Percentiles rank a stretch among this genome's conserved stretches.
These are phyloP conservation scores for Phytophthora lateralis DNA, from an alignment of 352 stramenopile genomes.

Conservation along the genomic window DNA sequence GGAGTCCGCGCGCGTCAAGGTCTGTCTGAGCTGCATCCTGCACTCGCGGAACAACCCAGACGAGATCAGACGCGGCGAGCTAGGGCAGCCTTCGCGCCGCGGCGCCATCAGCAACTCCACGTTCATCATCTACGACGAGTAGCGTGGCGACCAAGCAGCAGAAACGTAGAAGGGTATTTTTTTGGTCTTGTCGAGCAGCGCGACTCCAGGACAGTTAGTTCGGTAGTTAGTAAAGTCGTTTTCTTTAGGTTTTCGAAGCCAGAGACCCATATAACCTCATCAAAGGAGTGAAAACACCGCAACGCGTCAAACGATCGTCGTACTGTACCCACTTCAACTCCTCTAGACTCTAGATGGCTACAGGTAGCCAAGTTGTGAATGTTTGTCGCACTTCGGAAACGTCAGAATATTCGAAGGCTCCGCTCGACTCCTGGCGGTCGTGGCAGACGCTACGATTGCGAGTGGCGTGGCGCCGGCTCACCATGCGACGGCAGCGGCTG, in stretches of 20 bases:
- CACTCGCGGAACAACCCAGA: conserved; percentile 69
- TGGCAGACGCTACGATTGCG: background rate
- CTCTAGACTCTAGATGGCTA: conserved; percentile 1
- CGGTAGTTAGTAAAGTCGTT: conserved; percentile 21
- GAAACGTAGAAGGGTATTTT: conserved; percentile 5
- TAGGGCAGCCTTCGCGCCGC: conserved; percentile 30
- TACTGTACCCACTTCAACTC: background rate
- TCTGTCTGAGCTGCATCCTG: conserved; percentile 81
- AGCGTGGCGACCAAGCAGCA: background rate
- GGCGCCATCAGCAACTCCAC: conserved; percentile 62
- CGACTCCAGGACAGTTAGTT: conserved; percentile 9
- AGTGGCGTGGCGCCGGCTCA: conserved; percentile 4
- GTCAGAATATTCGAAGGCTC: background rate
- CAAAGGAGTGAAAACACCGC: conserved; percentile 8
- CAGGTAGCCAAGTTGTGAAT: conserved; percentile 20
- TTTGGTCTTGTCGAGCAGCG: background rate
- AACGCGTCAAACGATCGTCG: background rate
- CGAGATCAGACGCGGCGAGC: conserved; percentile 44
- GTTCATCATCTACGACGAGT: conserved; percentile 74
- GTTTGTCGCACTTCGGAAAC: background rate
- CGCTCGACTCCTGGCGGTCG: background rate
- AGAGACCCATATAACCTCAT: conserved; percentile 22
- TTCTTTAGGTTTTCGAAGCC: conserved; percentile 11
- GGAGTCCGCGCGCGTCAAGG: conserved; percentile 66
- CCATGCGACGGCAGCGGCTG: conserved; percentile 31